Conservation (phyloP, 331 rosid species). For the Quercus lobata region DNA sequence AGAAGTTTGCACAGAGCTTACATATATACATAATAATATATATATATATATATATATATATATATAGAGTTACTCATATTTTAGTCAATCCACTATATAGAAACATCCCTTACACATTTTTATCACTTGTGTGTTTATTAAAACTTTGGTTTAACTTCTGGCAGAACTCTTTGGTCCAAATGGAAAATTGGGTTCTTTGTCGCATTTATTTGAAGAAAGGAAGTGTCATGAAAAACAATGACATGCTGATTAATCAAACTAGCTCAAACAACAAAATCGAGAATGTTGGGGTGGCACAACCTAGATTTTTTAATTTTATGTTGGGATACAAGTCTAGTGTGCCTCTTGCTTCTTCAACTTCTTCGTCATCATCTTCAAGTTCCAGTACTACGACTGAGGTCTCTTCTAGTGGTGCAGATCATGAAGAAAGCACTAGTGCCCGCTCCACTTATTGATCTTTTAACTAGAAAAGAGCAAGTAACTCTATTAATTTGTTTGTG, state of each 20-base stretch:
- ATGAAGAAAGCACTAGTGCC: slow-evolving; percentile 37
- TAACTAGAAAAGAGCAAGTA: neutral
- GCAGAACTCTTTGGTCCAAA: slow-evolving; percentile 38
- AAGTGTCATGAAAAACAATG: slow-evolving; percentile 16
- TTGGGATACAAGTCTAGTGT: slow-evolving; percentile 17
- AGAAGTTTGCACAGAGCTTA: no score
- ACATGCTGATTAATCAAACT: neutral
- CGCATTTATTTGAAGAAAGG: slow-evolving; percentile 60
- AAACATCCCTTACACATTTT: no score
- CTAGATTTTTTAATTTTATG: slow-evolving; percentile 41
- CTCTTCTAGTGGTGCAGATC: slow-evolving; percentile 32
- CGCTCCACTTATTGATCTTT: slow-evolving; percentile 10
- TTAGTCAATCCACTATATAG: no score
- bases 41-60: no score
- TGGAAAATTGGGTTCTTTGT: slow-evolving; percentile 75
- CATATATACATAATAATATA: no score
- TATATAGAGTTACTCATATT: no score
- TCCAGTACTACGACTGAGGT: slow-evolving; percentile 43
- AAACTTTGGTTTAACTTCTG: neutral
- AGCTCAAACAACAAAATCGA: slow-evolving; percentile 3
- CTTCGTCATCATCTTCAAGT: slow-evolving; percentile 69
- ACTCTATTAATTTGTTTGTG: neutral
- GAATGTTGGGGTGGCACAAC: slow-evolving; percentile 8
- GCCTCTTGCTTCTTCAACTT: slow-evolving; percentile 23
- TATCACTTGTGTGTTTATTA: neutral